Conservation (phyloP, 768 basidiomycete species). For the Hysterangium stoloniferum region DNA sequence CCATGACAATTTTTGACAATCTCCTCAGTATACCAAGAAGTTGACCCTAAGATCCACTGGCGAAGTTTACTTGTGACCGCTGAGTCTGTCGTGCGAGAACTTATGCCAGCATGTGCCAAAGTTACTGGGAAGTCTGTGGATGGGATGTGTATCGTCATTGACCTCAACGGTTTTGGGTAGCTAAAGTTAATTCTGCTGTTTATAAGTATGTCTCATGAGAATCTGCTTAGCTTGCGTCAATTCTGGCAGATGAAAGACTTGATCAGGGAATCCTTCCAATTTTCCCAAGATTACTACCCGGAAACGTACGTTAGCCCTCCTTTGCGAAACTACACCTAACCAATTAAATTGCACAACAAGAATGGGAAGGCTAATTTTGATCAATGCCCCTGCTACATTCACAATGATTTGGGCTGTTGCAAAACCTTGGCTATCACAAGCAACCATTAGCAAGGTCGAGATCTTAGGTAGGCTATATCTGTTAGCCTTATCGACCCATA, state of each 20-base stretch:
- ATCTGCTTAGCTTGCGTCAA: constrained; percentile 40
- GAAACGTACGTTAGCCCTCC: constrained; percentile 48
- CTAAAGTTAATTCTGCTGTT: constrained; percentile 13
- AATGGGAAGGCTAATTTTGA: constrained; percentile 63
- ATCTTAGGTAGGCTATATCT: constrained; percentile 41
- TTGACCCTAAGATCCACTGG: constrained; percentile 55
- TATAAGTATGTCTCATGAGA: background rate
- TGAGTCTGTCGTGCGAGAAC: constrained; percentile 56
- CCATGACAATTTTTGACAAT: background rate
- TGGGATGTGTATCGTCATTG: constrained; percentile 55
- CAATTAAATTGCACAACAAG: constrained; percentile 31
- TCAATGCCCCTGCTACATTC: constrained; percentile 68
- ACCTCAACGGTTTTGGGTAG: constrained; percentile 64
- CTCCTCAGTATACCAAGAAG: constrained; percentile 38
- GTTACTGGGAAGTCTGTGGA: constrained; percentile 41
- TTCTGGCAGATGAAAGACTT: constrained; percentile 73
- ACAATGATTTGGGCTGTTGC: constrained; percentile 62
- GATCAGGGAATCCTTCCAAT: constrained; percentile 54
- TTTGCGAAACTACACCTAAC: background rate
- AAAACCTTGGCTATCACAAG: constrained; percentile 66
- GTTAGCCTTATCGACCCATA: background rate
- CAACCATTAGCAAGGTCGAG: constrained; percentile 60
- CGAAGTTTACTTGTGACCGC: constrained; percentile 55
- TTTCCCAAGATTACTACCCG: constrained; percentile 73
- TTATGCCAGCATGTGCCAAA: constrained; percentile 55